These are phyloP conservation scores for Cucurbitaria berberidis DNA, from an alignment of 2,329 filamentous ascomycete genomes.

Conservation along the genomic window DNA sequence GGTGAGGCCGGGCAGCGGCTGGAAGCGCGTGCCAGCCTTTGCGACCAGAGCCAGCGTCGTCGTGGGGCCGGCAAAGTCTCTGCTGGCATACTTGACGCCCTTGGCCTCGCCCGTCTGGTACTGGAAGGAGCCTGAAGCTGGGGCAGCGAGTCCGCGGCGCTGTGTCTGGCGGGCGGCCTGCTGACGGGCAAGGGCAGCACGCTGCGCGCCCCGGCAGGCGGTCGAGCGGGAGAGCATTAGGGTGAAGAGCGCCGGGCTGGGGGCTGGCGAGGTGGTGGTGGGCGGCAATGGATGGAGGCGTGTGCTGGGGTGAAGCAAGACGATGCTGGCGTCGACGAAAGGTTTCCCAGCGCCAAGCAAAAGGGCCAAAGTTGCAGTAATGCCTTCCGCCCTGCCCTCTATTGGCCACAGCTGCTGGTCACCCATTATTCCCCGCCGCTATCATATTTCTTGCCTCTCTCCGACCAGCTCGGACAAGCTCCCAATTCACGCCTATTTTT, in stretches of 20 bases:
- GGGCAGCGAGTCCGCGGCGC: constrained; percentile 68
- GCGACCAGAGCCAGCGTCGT: constrained; percentile 90
- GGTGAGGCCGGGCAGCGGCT: constrained; percentile 86
- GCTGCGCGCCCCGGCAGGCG: constrained; percentile 68
- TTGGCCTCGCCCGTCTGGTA: constrained; percentile 86
- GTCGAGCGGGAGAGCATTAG: constrained; percentile 73
- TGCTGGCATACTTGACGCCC: constrained; percentile 90
- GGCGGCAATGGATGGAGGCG: constrained; percentile 55
- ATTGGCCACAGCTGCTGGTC: constrained; percentile 18
- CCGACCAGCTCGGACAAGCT: background rate
- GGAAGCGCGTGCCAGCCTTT: constrained; percentile 92
- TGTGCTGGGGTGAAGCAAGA: constrained; percentile 21
- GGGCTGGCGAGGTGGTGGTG: constrained; percentile 56
- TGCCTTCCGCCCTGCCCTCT: constrained; percentile 5
- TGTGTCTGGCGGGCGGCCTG: constrained; percentile 62
- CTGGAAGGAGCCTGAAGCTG: constrained; percentile 77
- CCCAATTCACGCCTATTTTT: background rate
- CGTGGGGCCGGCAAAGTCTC: constrained; percentile 86
- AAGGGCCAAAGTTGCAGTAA: too few species aligned
- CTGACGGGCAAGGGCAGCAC: constrained; percentile 65
- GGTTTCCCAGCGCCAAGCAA: constrained; percentile 15
- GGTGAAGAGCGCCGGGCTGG: constrained; percentile 46
- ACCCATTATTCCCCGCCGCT: constrained; percentile 14
- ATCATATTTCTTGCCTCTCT: constrained; percentile 4
- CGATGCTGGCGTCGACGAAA: constrained; percentile 19